Base-by-base conservation (phyloP, 2,329 filamentous ascomycete genomes). In the Teratosphaeria zuluensis region DNA sequence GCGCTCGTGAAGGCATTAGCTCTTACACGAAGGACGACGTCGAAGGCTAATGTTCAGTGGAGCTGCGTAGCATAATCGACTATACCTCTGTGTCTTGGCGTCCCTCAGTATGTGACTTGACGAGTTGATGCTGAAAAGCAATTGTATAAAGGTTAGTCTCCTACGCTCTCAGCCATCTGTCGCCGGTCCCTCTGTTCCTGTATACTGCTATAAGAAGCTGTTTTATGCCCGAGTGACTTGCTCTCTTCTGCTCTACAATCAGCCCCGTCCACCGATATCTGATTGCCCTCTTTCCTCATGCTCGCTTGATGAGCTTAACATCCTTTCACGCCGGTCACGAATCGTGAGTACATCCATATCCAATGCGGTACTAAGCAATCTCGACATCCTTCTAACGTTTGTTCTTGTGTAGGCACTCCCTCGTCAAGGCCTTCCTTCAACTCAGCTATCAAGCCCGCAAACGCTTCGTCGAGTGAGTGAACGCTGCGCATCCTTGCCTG, bases 301-400 rank as follows among this genome's bases (percentile, higher is more conserved):
- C 51, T 31, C 31, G 6, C 52, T 56, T 46, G 31, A 59, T 68
- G 66, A 67, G 67, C 61, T 52, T 62, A 21, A 48, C 42, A 5
- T 60, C 61, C 32, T 56, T 67, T 16, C 64, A 68, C 52, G 59
- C 64, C 35, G 67, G 65, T n/a, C 65, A 68, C 54, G 59, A 64
- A 38, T 53, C 52, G 52, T 48, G 19, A 19, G 42, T 48, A 6
- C 19, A 21, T 48, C n/a, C n/a, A n/a, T n/a, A n/a, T n/a, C n/a
- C n/a, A n/a, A n/a, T n/a, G n/a, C n/a, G n/a, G n/a, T n/a, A n/a
- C n/a, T n/a, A n/a, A n/a, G n/a, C n/a, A n/a, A n/a, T n/a, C n/a
- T n/a, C n/a, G n/a, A n/a, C n/a, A n/a, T n/a, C n/a, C n/a, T n/a
- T n/a, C n/a, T n/a, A n/a, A n/a, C n/a, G n/a, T n/a, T n/a, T n/a